Conservation (phyloP, 805 yeast genomes). For the Maudiozyma barnettii region DNA sequence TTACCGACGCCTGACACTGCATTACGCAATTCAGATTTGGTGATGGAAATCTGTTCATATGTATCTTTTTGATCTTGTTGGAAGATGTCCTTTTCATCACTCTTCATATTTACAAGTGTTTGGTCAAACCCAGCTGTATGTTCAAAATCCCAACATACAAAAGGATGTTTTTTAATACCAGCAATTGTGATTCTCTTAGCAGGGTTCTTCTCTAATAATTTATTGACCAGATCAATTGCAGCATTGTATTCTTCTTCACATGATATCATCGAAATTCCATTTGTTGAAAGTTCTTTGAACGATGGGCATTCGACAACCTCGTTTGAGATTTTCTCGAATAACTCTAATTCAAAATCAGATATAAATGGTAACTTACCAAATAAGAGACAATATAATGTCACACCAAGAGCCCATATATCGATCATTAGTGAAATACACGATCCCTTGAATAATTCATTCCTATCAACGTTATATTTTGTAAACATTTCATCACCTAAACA, state of each 20-base stretch:
- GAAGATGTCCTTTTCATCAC: conserved; percentile 12
- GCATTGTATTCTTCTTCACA: conserved; percentile 38
- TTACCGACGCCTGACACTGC: conserved; percentile 80
- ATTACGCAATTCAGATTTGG: conserved; percentile 58
- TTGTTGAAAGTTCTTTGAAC: conserved; percentile 21
- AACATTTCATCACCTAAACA: conserved; percentile 45
- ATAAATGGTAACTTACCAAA: conserved; percentile 87
- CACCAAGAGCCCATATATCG: conserved; percentile 97
- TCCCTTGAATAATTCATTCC: conserved; percentile 20
- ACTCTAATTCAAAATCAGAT: conserved; percentile 58
- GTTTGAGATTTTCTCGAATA: conserved; percentile 73
- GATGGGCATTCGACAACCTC: conserved; percentile 51
- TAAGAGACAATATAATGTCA: conserved; percentile 79
- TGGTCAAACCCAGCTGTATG: conserved; percentile 10
- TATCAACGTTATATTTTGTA: conserved; percentile 16
- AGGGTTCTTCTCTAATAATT: conserved; percentile 66
- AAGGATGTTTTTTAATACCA: conserved; percentile 72
- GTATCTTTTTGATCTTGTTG: conserved; percentile 23
- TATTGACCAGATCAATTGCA: conserved; percentile 48
- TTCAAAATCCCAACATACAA: conserved; percentile 40
- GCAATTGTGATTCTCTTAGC: conserved; percentile 54
- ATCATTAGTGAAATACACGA: conserved; percentile 72
- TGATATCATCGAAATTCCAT: conserved; percentile 27
- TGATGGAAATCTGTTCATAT: conserved; percentile 43
- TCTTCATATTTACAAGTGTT: conserved; percentile 14